phyloP scores from a whole-genome alignment of 768 basidiomycete species.

The Leucocoprinus birnbaumii region DNA sequence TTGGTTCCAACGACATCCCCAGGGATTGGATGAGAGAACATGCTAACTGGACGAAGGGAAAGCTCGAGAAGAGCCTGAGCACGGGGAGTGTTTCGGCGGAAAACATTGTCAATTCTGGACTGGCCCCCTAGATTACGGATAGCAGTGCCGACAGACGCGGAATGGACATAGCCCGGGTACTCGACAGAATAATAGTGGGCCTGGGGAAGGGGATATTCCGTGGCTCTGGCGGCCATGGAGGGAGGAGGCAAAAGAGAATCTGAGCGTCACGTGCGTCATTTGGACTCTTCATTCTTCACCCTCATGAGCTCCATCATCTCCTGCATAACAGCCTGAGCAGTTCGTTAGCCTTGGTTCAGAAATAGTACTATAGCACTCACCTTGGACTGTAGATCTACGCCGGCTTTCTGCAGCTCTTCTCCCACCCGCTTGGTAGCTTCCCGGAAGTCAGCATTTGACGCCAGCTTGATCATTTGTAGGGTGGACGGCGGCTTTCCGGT shows the following conservation, averaged over 20 bases:
- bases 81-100: conserved; percentile 65
- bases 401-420: conserved; percentile 54
- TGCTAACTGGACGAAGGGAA: conserved; percentile 66
- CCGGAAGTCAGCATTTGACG: conserved; percentile 50
- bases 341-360: background rate
- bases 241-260: background rate
- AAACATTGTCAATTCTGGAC: conserved; percentile 67
- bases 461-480: conserved; percentile 52
- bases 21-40: conserved; percentile 80
- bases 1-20: conserved; percentile 76
- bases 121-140: conserved; percentile 70
- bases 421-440: conserved; percentile 41
- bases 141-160: conserved; percentile 57
- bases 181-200: conserved; percentile 78
- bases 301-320: conserved; percentile 25
- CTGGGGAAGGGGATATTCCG: conserved; percentile 46
- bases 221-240: conserved; percentile 18
- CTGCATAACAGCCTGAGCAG: conserved; percentile 43
- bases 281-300: background rate
- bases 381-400: conserved; percentile 54
- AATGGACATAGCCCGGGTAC: conserved; percentile 83
- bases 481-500: conserved; percentile 42
- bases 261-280: conserved; percentile 3
- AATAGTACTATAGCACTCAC: conserved; percentile 29
- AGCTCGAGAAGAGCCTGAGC: conserved; percentile 73